These are phyloP conservation scores for Clarireedia sp. DNA, from an alignment of 2,329 filamentous ascomycete genomes.

Conservation along the genomic window DNA sequence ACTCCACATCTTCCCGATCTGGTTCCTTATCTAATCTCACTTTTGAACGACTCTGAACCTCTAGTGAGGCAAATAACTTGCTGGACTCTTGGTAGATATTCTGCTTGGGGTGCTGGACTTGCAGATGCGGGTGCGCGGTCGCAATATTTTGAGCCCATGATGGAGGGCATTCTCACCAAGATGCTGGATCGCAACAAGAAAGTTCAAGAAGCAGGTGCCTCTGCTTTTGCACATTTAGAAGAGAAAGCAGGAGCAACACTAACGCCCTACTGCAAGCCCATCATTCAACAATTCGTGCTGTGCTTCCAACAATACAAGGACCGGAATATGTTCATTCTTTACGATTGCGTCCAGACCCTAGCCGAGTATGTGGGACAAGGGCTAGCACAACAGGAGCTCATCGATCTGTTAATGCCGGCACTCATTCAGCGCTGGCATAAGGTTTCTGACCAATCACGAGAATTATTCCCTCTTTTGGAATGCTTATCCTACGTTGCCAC, in stretches of 20 bases:
- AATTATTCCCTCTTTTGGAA: constrained; percentile 92
- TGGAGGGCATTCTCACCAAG: constrained; percentile 87
- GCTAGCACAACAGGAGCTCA: constrained; percentile 72
- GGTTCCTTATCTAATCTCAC: constrained; percentile 79
- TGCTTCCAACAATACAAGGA: constrained; percentile 97
- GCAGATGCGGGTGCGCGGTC: constrained; percentile 58
- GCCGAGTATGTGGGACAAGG: constrained; percentile 83
- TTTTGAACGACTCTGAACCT: constrained; percentile 77
- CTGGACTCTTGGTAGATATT: constrained; percentile 93
- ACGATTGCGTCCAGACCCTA: constrained; percentile 95
- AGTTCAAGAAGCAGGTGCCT: constrained; percentile 92
- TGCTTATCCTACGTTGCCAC: constrained; percentile 91
- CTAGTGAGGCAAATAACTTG: constrained; percentile 95
- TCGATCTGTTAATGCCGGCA: constrained; percentile 83
- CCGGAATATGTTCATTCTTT: constrained; percentile 96
- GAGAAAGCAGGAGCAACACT: constrained; percentile 80
- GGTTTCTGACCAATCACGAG: constrained; percentile 79
- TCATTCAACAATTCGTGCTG: constrained; percentile 82
- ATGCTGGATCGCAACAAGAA: constrained; percentile 98
- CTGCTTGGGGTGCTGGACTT: constrained; percentile 79
- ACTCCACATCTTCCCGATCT: constrained; percentile 85
- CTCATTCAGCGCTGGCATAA: constrained; percentile 82
- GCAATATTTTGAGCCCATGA: constrained; percentile 86
- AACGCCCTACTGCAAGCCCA: constrained; percentile 79
- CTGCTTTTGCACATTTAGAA: constrained; percentile 91